phyloP scores from a whole-genome alignment of 139 green algal species.

The Coelastrella sp. region DNA sequence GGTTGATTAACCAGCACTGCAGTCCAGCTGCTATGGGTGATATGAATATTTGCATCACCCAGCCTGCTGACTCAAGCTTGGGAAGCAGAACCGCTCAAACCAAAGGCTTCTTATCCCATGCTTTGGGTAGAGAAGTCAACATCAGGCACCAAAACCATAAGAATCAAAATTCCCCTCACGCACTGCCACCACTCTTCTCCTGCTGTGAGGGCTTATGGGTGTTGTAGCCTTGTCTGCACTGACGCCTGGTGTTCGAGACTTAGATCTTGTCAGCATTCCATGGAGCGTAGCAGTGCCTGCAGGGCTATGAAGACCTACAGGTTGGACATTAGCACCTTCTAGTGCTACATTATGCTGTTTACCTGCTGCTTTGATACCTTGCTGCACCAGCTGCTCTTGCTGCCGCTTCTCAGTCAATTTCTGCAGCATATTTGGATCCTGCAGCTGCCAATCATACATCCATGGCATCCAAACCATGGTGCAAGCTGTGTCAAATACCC shows the following conservation, averaged over 20 bases:
- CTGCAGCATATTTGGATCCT: neutral
- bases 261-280: neutral
- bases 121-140: too few relatives aligned
- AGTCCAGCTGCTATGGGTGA: too few relatives aligned
- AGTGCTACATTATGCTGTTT: neutral
- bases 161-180: neutral
- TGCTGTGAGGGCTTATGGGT: neutral
- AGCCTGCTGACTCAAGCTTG: too few relatives aligned
- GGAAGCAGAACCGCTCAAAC: too few relatives aligned
- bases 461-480: conserved; percentile 36
- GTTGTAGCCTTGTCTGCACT: neutral
- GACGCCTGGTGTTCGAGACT: neutral
- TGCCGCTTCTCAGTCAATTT: neutral
- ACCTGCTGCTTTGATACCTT: too few relatives aligned
- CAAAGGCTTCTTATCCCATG: too few relatives aligned
- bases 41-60: too few relatives aligned
- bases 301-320: neutral
- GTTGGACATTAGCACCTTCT: neutral
- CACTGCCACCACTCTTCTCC: neutral
- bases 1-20: too few relatives aligned
- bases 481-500: conserved; percentile 45
- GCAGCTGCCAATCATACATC: conserved; percentile 47
- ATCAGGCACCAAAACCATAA: conserved; percentile 17
- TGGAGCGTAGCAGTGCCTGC: neutral
- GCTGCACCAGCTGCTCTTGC: neutral